phyloP scores from a whole-genome alignment of 495 filamentous ascomycete genomes.

The Penicillium pulvis region DNA sequence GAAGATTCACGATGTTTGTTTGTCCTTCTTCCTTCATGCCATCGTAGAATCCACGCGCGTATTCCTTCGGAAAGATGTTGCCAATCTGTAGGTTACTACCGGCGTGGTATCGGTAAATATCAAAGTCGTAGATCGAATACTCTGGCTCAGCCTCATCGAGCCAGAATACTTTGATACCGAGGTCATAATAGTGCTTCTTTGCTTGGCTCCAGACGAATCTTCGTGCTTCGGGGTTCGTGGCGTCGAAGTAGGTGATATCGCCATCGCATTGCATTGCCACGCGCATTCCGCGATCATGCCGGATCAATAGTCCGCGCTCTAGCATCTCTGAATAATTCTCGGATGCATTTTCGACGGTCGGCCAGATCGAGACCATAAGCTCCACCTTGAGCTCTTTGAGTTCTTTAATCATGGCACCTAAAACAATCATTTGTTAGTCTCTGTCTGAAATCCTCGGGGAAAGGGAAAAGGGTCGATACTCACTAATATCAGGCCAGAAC shows the following conservation, averaged over 20 bases:
- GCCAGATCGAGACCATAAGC: slow-evolving; percentile 64
- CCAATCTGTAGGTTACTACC: slow-evolving; percentile 55
- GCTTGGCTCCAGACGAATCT: slow-evolving; percentile 56
- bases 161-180: slow-evolving; percentile 62
- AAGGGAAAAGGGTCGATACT: slow-evolving; percentile 4
- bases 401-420: slow-evolving; percentile 57
- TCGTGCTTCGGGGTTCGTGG: slow-evolving; percentile 55
- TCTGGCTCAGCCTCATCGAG: slow-evolving; percentile 64
- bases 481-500: slow-evolving; percentile 59
- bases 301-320: slow-evolving; percentile 53
- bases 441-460: not conserved
- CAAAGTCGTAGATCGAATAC: slow-evolving; percentile 60
- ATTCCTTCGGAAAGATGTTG: slow-evolving; percentile 58
- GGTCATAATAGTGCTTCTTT: slow-evolving; percentile 56
- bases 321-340: slow-evolving; percentile 59
- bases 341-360: slow-evolving; percentile 54
- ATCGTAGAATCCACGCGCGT: slow-evolving; percentile 58
- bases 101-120: slow-evolving; percentile 57
- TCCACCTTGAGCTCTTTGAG: slow-evolving; percentile 53
- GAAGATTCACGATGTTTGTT: slow-evolving; percentile 55
- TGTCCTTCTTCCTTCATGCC: slow-evolving; percentile 52
- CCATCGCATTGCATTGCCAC: slow-evolving; percentile 54
- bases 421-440: not conserved
- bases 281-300: slow-evolving; percentile 54
- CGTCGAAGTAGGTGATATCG: slow-evolving; percentile 57